Base-by-base conservation (phyloP, 1,139 yeast genomes). In the Suhomyces wounanorum region DNA sequence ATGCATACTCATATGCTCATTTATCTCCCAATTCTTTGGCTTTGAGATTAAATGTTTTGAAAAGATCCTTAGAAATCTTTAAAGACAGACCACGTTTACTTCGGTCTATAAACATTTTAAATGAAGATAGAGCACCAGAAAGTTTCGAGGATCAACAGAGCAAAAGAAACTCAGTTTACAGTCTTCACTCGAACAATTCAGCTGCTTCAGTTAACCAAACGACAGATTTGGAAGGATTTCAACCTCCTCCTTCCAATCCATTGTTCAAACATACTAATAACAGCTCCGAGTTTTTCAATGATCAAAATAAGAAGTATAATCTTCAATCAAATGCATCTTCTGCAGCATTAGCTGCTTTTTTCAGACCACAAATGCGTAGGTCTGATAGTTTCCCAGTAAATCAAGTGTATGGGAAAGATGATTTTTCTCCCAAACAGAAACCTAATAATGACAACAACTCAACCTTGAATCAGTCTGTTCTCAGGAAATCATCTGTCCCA, bases 1-100 rank as follows among this genome's bases (percentile, higher is more conserved):
- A 88, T 63, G 87, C 96, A 2, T 89, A 87, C 62, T 88, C 96
- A 0, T 89, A 89, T 65, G 91, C 95, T 6, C 89, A 87, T 53
- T 72, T 88, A 51, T 85, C 95, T 4, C 94, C 91, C 18, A 87
- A 87, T 61, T 86, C 96, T 1, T 68, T 89, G 52, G 89, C 95
- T 0, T 81, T 89, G 49, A 72, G 96, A 50, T 70, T 89, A 54
- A 85, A 85, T 53, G 91, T 89, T 17, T 72, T 89, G 59, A 87
- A 85, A 60, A 72, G 96, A 55, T 86, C 95, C 8, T 69, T 89
- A 47, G 90, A 89, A 63, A 87, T 89, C 44, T 67, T 87, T 42
- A 69, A 82, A 51, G 91, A 85, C 48, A 70, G 87, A 45, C 89
- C 89, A 0, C 82, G 76, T 42, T 68, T 83, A 60, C 66, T 82